Percentiles rank a stretch among this genome's conserved stretches.
Conservation (phyloP, 2,329 filamentous ascomycete species). For the Colletotrichum australisinense region DNA sequence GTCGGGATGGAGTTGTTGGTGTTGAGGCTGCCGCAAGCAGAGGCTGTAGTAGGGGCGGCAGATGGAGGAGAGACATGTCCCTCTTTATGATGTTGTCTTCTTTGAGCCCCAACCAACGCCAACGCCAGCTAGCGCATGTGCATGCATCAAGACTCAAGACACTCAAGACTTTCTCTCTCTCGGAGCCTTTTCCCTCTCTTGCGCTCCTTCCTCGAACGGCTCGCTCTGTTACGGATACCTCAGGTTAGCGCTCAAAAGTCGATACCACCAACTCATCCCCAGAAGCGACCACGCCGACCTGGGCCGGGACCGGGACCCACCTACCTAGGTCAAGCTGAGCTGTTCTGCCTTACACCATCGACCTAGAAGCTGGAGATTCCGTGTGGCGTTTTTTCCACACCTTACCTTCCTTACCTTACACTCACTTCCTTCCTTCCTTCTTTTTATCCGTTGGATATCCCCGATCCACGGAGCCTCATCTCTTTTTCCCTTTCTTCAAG, state of each 20-base stretch:
- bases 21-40: constrained; percentile 22
- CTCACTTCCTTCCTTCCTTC: neutral
- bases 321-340: neutral
- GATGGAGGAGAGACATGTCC: constrained; percentile 14
- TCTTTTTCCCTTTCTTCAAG: constrained; percentile 7
- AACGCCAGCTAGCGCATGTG: constrained; percentile 9
- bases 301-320: neutral
- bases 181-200: constrained; percentile 16
- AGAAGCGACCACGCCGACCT: neutral
- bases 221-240: neutral
- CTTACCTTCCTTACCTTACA: neutral
- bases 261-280: constrained; percentile 16
- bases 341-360: neutral
- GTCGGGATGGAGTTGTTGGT: neutral
- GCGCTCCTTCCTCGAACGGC: neutral
- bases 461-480: constrained; percentile 3
- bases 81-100: constrained; percentile 16
- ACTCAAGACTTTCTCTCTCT: neutral
- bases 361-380: constrained; percentile 21
- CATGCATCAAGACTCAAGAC: constrained; percentile 2
- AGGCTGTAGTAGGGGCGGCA: neutral
- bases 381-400: constrained; percentile 10
- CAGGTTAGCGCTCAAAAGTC: neutral
- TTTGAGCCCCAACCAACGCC: constrained; percentile 27
- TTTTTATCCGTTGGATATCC: constrained; percentile 10